Evolutionary conservation across 345 rosid species (phyloP).

Genomic region (Dimocarpus longan): DNA sequence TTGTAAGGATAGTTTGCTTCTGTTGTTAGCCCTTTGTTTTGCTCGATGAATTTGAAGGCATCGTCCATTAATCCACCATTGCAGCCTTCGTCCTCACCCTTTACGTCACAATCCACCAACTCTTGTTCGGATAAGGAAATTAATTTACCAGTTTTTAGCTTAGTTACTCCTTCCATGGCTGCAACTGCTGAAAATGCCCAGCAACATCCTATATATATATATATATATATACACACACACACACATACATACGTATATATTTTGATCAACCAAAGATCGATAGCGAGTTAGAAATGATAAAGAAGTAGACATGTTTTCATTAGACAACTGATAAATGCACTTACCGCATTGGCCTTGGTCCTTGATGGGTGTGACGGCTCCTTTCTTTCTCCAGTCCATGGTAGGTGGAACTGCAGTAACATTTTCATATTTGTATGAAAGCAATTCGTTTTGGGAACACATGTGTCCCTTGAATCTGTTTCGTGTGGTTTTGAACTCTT

Average conservation of each 20-base stretch:
- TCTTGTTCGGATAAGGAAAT: conserved; percentile 45
- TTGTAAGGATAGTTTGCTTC: conserved; percentile 35
- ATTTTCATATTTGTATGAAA: conserved; percentile 41
- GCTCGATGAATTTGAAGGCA: conserved; percentile 34
- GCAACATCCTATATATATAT: conserved; percentile 38
- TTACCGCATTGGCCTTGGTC: conserved; percentile 65
- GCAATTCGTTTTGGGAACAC: conserved; percentile 23
- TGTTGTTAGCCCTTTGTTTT: conserved; percentile 28
- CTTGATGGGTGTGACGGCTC: conserved; percentile 55
- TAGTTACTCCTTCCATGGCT: conserved; percentile 46
- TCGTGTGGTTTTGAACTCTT: conserved; percentile 40
- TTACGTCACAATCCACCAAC: conserved; percentile 46
- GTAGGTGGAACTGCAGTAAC: conserved; percentile 31
- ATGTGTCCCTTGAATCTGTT: conserved; percentile 45
- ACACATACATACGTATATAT: too few relatives aligned
- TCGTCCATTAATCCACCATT: conserved; percentile 42
- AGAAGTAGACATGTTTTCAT: neutral
- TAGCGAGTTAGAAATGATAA: neutral
- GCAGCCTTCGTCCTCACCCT: conserved; percentile 44
- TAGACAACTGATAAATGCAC: neutral
- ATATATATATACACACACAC: too few relatives aligned
- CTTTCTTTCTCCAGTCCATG: conserved; percentile 57
- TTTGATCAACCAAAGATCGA: neutral
- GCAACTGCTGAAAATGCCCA: conserved; percentile 61
- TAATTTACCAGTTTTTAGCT: conserved; percentile 34